Evolutionary conservation across 2,329 filamentous ascomycete species (phyloP).

Genomic region (Penicillium hesseltinei): DNA sequence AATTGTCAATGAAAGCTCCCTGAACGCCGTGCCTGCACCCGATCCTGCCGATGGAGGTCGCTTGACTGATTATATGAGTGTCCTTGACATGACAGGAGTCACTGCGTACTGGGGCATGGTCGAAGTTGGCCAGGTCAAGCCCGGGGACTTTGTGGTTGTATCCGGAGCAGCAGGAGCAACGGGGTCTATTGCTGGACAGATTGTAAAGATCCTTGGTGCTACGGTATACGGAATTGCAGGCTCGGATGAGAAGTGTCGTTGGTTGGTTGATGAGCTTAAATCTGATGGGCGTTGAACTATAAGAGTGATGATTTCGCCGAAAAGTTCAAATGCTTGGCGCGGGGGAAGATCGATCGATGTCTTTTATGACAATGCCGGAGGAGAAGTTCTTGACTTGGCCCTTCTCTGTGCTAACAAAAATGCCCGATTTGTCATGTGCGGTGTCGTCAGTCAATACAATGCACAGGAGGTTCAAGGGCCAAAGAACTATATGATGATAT

Average conservation of each 20-base stretch:
- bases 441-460: neutral
- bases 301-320: constrained; percentile 33
- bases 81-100: constrained; percentile 33
- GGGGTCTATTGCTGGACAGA: constrained; percentile 52
- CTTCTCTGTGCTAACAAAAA: neutral
- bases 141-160: constrained; percentile 46
- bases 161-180: constrained; percentile 51
- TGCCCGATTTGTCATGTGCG: neutral
- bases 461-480: neutral
- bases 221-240: constrained; percentile 53
- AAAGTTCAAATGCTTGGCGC: neutral
- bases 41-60: neutral
- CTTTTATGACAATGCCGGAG: neutral
- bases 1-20: neutral
- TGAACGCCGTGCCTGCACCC: neutral
- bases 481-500: neutral
- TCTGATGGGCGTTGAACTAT: constrained; percentile 58
- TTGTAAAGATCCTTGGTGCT: constrained; percentile 44
- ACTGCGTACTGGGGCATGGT: constrained; percentile 51
- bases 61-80: constrained; percentile 33
- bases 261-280: constrained; percentile 51
- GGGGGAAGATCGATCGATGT: neutral
- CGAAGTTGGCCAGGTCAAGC: constrained; percentile 39
- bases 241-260: constrained; percentile 52
- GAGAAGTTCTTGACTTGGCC: neutral